Base-by-base conservation (phyloP, 192 early-diverging fungal species). In the Phlyctochytrium bullatum region DNA sequence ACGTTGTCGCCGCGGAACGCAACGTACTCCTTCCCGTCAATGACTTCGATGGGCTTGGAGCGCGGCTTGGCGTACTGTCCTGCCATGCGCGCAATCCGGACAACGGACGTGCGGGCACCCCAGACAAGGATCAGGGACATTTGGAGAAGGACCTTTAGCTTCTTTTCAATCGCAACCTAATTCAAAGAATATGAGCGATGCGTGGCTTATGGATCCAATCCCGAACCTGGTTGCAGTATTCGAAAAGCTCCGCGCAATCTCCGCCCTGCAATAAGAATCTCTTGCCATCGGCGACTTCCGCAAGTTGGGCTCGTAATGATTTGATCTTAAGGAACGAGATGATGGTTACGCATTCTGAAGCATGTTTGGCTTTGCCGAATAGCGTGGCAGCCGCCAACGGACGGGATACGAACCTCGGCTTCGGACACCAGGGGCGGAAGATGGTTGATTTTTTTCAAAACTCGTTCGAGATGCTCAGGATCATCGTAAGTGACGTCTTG, bases 61-160 rank as follows among this genome's bases (percentile, higher is more conserved):
- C 96, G 87, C 16, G 96, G 96, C 83, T 98, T 98, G 52, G 96
- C 96, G 78, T 98, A 98, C 79, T 98, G 94, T 1, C 96, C 97
- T 23, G 92, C 95, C 93, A 99, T 98, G 62, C 97, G 90, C 27
- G 94, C 97, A 67, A 99, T 97, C 53, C 97, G 88, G 34, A 96
- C 92, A 30, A 99, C 89, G 3, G 94, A 88, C 68, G 91, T 92
- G 24, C 95, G 85, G 47, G 90, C 90, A 52, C 97, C 97, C 93
- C 94, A 97, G 47, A 91, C 82, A 23, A 99, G 74, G 35, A 98
- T 94, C 36, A 99, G 82, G 27, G 92, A 94, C 95, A 98, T 97
- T 83, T 99, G 95, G 40, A 99, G 81, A 17, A 99, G 75, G 4
- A 99, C 91, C 78, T 98, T 98, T 34, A 99, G 86, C 76, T 98